Evolutionary conservation across 78 protist genomes (phyloP).

Genomic region (Dictyostelium brefeldianum): DNA sequence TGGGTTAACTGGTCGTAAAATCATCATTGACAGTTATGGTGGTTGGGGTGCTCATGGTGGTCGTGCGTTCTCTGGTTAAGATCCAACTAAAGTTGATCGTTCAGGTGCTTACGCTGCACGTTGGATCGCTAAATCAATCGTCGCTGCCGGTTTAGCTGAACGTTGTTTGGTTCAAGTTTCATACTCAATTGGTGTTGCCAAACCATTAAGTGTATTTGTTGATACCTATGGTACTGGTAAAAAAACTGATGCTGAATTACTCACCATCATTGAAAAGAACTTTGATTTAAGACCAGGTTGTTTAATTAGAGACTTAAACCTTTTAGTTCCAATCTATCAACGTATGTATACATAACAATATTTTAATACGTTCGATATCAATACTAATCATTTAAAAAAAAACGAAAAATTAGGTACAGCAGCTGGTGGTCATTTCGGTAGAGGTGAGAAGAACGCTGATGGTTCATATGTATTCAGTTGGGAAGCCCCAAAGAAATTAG

Average conservation of each 20-base stretch:
- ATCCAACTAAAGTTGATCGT: constrained; percentile 99
- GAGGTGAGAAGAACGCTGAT: not conserved
- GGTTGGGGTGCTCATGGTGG: constrained; percentile 99
- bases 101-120: constrained; percentile 99
- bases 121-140: constrained; percentile 99
- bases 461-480: no score
- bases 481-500: no score
- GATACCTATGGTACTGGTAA: constrained; percentile 99
- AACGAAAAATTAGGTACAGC: no score
- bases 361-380: no score
- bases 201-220: constrained; percentile 98
- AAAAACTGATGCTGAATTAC: constrained; percentile 89
- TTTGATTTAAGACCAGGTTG: constrained; percentile 98
- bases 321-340: no score
- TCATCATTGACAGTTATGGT: constrained; percentile 99
- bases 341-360: no score
- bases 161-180: constrained; percentile 98
- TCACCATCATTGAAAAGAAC: constrained; percentile 95
- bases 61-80: constrained; percentile 99
- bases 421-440: constrained; percentile 21
- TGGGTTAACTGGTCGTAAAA: constrained; percentile 99
- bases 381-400: no score
- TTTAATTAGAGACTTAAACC: constrained; percentile 85
- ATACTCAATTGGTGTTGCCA: constrained; percentile 99
- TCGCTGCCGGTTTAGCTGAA: constrained; percentile 95